Base-by-base conservation (phyloP, 2,329 filamentous ascomycete species). In the Cladophialophora bantiana region DNA sequence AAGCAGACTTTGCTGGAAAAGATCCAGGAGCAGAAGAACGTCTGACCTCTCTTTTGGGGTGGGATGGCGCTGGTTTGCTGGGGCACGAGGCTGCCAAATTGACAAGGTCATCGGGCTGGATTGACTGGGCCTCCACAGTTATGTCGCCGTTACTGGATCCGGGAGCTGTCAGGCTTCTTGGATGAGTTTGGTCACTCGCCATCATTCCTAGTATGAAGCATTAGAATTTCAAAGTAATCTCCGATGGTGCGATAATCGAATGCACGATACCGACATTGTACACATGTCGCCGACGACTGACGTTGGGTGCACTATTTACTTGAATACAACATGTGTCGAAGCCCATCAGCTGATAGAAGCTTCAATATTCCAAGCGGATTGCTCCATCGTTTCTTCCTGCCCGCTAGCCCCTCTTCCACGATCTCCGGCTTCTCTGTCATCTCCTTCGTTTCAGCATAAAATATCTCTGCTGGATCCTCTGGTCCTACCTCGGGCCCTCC, bases 311-410 rank as follows among this genome's bases (percentile, higher is more conserved):
- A 4, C 60, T 70, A 72, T 59, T 67, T 72, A 50, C 62, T 68
- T n/a, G 70, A 72, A 66, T 71, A 72, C 62, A 73, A 61, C 62
- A 72, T 68, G 55, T 70, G 60, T 61, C 73, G 70, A 56, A 73
- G 62, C 10, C 72, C 72, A 53, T 74, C 72, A 13, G 67, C 67
- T n/a, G 71, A 70, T 26, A 73, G 59, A 7, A 66, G 70, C 54
- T 67, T 72, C 60, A 73, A 62, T 62, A 69, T 71, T n/a, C 71
- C 70, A 38, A 73, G 64, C 38, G 72, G 73, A 60, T 72, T 73
- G 57, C 72, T 73, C 71, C 73, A 73, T 53, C 72, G 63, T 64
- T 72, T 74, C 63, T 62, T 70, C 57, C 66, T 70, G 18, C 67
- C 65, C 7, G 13, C 54, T 59, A 63, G 55, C 26, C 54, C 59